phyloP scores from a whole-genome alignment of 1,284 basidiomycete species.

The Sanguinoderma infundibulare region DNA sequence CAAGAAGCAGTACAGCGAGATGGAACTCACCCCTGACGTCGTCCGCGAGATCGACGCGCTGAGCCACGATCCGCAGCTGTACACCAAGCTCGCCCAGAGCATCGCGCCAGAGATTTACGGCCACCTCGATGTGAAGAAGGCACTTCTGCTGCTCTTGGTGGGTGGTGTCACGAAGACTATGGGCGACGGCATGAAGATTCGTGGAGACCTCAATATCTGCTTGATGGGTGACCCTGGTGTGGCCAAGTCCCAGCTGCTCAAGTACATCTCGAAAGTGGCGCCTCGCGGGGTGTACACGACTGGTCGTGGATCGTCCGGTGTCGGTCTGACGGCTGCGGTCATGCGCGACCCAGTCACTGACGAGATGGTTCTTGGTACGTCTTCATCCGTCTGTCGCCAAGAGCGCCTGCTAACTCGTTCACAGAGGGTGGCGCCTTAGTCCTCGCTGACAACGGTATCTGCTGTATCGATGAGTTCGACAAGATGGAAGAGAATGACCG shows the following conservation, averaged over 20 bases:
- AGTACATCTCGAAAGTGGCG: constrained; percentile 98
- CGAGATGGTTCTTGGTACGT: constrained; percentile 96
- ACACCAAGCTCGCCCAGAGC: constrained; percentile 82
- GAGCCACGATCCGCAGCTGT: constrained; percentile 79
- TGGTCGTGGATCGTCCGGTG: constrained; percentile 96
- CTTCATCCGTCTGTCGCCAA: neutral
- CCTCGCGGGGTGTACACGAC: constrained; percentile 98
- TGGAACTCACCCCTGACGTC: constrained; percentile 92
- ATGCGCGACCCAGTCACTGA: constrained; percentile 99
- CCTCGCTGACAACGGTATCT: constrained; percentile 98
- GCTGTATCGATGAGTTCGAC: constrained; percentile 99
- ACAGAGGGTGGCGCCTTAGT: constrained; percentile 98
- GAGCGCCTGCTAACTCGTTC: neutral
- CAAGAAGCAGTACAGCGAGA: constrained; percentile 96
- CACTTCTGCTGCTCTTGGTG: constrained; percentile 90
- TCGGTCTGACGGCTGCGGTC: constrained; percentile 98
- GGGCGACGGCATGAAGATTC: constrained; percentile 98
- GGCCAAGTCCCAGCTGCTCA: constrained; percentile 96
- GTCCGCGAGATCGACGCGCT: constrained; percentile 74
- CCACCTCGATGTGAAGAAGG: constrained; percentile 98
- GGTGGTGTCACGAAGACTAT: constrained; percentile 96
- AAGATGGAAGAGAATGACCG: constrained; percentile 99
- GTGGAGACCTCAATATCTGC: constrained; percentile 97
- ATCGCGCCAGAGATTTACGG: constrained; percentile 99
- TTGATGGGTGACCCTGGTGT: constrained; percentile 99